These are phyloP conservation scores for Akanthomyces muscarius DNA, from an alignment of 2,329 filamentous ascomycete genomes.

Conservation along the genomic window DNA sequence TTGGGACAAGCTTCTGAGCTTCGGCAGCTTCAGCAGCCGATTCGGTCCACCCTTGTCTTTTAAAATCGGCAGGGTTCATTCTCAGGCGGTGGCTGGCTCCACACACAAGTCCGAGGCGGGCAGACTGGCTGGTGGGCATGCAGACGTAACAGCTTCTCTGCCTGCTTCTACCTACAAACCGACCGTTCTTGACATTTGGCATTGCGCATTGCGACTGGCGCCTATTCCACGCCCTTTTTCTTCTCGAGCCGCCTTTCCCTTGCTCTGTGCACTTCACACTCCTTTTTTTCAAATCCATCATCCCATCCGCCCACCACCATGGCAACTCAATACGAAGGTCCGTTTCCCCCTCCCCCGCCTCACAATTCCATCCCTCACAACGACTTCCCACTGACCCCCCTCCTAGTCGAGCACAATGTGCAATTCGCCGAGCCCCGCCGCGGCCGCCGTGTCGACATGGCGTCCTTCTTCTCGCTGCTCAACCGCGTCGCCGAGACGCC, in stretches of 20 bases:
- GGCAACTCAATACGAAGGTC: slow-evolving; percentile 57
- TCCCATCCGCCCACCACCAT: slow-evolving; percentile 29
- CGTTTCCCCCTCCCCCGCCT: slow-evolving; percentile 15
- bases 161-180: background rate
- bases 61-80: slow-evolving; percentile 1
- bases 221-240: background rate
- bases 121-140: background rate
- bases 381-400: background rate
- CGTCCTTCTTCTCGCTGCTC: slow-evolving; percentile 57
- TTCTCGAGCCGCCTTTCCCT: background rate
- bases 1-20: background rate
- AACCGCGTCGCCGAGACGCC: slow-evolving; percentile 44
- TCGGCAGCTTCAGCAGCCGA: slow-evolving; percentile 10
- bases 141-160: slow-evolving; percentile 17
- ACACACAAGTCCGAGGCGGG: background rate
- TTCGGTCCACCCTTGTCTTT: background rate
- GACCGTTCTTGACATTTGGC: background rate
- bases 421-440: slow-evolving; percentile 38
- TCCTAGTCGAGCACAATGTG: slow-evolving; percentile 61
- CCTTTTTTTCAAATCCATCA: background rate
- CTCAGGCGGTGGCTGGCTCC: background rate
- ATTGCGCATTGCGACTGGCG: slow-evolving; percentile 13
- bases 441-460: slow-evolving; percentile 59
- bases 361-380: background rate
- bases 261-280: too few relatives aligned